Base-by-base conservation (phyloP, 768 basidiomycete genomes). In the Naganishia antarctica region DNA sequence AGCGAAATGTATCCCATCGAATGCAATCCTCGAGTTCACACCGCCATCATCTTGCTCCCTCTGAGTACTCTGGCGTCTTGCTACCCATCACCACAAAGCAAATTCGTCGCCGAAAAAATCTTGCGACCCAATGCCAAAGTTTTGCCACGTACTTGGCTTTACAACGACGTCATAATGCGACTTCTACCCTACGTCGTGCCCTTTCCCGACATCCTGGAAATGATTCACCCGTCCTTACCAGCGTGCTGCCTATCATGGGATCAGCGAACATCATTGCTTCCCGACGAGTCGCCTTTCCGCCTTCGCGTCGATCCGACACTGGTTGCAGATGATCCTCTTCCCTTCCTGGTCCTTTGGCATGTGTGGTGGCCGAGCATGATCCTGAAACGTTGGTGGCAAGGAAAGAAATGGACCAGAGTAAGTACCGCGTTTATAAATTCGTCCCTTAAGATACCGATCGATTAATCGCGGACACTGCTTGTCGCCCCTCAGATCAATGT, bases 21-120 rank as follows among this genome's bases (percentile, higher is more conserved):
- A 65, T 78, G 77, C 61, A 77, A 78, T 60, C 76, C 77, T 18
- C 59, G 77, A 21, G 71, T 75, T 0, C 77, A 78, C 58, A 78
- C 77, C 15, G 76, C 77, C 26, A 68, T 75, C 44, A 71, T 73
- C 59, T 65, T 78, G 34, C 70, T 74, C 29, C 71, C 72, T 7
- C 41, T 72, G 25, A 46, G 61, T 21, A 29, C 64, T 16, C 67
- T 73, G 28, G 71, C 74, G 9, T 23, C 15, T 41, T 68, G 72
- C 48, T 74, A 72, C 66, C 57, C 58, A 26, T 18, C 48, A 31
- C 41, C 53, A 15, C 8, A 23, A 15, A 25, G 43, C 28, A 40
- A 23, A 13, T 57, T 51, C 31, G 29, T 26, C 3, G 13, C 34
- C 29, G 50, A 46, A 4, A 63, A 41, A 26, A 61, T 69, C 15